These are phyloP conservation scores for Penicillium sp. DNA, from an alignment of 2,329 filamentous ascomycete genomes.

Conservation along the genomic window DNA sequence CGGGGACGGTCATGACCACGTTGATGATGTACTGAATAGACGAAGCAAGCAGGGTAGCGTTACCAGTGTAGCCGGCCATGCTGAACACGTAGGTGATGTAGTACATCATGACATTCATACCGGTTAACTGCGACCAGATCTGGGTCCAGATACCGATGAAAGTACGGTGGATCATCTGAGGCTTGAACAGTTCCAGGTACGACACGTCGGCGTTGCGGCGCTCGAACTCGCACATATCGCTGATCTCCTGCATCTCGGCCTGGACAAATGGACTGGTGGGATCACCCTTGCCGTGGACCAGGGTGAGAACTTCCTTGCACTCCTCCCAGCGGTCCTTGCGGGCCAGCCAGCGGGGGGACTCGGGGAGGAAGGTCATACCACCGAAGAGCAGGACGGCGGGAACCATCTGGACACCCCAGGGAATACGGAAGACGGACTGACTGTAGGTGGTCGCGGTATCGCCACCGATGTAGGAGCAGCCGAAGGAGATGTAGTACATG, in stretches of 20 bases:
- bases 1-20: conserved; percentile 77
- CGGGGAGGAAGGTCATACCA: conserved; percentile 60
- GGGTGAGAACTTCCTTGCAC: conserved; percentile 55
- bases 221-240: conserved; percentile 75
- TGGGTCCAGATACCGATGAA: conserved; percentile 74
- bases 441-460: conserved; percentile 34
- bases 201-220: conserved; percentile 70
- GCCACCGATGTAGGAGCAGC: conserved; percentile 65
- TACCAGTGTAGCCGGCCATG: conserved; percentile 70
- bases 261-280: conserved; percentile 68
- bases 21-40: conserved; percentile 81
- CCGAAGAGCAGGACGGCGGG: conserved; percentile 64
- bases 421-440: conserved; percentile 65
- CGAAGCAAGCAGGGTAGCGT: conserved; percentile 67
- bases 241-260: conserved; percentile 74
- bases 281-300: conserved; percentile 71
- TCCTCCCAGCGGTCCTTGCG: conserved; percentile 66
- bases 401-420: conserved; percentile 69
- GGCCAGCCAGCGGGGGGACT: conserved; percentile 69
- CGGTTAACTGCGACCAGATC: conserved; percentile 77
- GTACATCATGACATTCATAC: conserved; percentile 80
- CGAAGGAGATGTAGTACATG: conserved; percentile 70
- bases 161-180: conserved; percentile 75
- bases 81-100: conserved; percentile 73
- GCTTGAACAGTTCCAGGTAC: conserved; percentile 74